Conservation (phyloP, 306 rosid species). For the Vicia faba region DNA sequence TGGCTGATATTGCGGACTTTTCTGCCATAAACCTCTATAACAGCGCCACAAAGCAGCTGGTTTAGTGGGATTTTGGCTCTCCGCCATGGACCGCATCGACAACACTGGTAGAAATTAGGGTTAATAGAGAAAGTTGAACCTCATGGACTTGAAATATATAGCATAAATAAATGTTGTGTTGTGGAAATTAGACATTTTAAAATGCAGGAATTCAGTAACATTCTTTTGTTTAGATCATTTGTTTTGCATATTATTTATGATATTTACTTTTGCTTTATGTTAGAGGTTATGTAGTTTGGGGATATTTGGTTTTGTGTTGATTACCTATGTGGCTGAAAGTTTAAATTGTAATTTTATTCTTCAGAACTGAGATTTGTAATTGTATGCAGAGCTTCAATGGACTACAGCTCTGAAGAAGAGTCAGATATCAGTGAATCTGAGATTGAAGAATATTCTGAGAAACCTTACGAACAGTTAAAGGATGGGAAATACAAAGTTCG, state of each 20-base stretch:
- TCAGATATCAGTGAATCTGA: constrained; percentile 93
- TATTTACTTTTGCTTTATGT: neutral
- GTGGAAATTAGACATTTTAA: neutral
- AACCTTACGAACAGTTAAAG: constrained; percentile 69
- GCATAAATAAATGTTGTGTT: neutral
- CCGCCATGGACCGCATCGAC: too few species aligned
- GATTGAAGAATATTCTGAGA: constrained; percentile 69
- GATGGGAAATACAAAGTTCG: constrained; percentile 67
- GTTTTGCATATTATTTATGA: neutral
- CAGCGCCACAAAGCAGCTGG: too few species aligned
- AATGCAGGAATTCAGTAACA: neutral
- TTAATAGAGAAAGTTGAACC: neutral
- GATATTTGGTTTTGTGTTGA: constrained; percentile 17
- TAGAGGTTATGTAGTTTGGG: neutral
- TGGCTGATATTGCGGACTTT: too few species aligned
- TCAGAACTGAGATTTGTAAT: constrained; percentile 32
- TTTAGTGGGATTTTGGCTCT: too few species aligned
- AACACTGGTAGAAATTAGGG: too few species aligned
- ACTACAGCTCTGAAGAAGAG: constrained; percentile 82
- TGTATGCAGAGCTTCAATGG: constrained; percentile 41
- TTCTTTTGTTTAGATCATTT: neutral
- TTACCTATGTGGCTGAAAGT: neutral
- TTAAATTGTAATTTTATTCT: constrained; percentile 1
- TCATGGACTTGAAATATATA: neutral
- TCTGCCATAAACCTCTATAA: too few species aligned